Evolutionary conservation across 2,329 filamentous ascomycete species (phyloP).

Genomic region (Penicillium sp.): DNA sequence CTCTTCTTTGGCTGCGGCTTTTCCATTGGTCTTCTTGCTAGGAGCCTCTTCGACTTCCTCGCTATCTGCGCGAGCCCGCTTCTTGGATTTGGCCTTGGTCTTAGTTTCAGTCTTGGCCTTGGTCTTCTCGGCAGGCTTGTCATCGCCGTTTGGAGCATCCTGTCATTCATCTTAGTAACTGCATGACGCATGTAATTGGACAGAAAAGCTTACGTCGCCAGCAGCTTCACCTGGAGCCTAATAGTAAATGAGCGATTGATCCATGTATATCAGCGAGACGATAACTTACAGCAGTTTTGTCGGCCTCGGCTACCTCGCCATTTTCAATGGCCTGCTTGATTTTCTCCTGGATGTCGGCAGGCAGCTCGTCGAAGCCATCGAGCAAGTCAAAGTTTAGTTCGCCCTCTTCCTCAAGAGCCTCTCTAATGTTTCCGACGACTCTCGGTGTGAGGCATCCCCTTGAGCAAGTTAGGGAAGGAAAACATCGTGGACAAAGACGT

Average conservation of each 20-base stretch:
- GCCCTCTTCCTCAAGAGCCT: slow-evolving; percentile 40
- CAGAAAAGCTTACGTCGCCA: background rate
- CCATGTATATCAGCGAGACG: background rate
- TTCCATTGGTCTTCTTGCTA: slow-evolving; percentile 15
- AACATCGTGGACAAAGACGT: background rate
- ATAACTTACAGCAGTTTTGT: slow-evolving; percentile 78
- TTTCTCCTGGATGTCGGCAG: slow-evolving; percentile 67
- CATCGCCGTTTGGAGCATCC: slow-evolving; percentile 44
- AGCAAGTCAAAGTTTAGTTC: slow-evolving; percentile 61
- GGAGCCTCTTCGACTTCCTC: slow-evolving; percentile 17
- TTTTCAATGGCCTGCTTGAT: slow-evolving; percentile 67
- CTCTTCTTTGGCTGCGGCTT: background rate
- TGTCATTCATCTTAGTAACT: slow-evolving; percentile 31
- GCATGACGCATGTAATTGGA: background rate
- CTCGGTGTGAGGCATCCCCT: slow-evolving; percentile 88
- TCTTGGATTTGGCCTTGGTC: slow-evolving; percentile 17
- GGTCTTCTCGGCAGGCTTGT: slow-evolving; percentile 18
- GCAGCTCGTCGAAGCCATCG: slow-evolving; percentile 77
- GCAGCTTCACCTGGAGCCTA: slow-evolving; percentile 61
- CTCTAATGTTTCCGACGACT: slow-evolving; percentile 62
- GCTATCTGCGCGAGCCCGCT: slow-evolving; percentile 15
- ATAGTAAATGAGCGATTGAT: background rate
- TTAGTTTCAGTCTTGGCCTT: slow-evolving; percentile 12
- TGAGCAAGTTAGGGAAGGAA: background rate
- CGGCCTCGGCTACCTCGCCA: slow-evolving; percentile 77